These are phyloP conservation scores for Penicillium sp. DNA, from an alignment of 2,329 filamentous ascomycete species.

Conservation along the genomic window DNA sequence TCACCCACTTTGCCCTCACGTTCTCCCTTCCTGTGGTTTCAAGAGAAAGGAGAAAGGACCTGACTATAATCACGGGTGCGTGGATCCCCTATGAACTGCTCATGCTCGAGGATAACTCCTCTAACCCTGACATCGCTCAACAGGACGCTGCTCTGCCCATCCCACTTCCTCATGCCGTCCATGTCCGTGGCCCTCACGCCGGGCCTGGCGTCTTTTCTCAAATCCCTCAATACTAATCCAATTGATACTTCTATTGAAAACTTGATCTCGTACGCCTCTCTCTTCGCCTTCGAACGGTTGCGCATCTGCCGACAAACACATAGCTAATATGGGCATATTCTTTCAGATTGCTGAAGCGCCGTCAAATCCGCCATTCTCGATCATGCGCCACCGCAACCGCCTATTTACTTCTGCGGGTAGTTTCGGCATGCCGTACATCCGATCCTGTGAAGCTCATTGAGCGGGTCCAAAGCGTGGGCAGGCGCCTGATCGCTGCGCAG, in stretches of 20 bases:
- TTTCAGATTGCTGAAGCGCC: slow-evolving; percentile 75
- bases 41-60: not conserved
- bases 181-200: slow-evolving; percentile 60
- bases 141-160: slow-evolving; percentile 6
- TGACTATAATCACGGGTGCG: not conserved
- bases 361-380: slow-evolving; percentile 83
- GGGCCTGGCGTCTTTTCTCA: slow-evolving; percentile 71
- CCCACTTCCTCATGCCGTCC: slow-evolving; percentile 51
- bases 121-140: not conserved
- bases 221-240: slow-evolving; percentile 67
- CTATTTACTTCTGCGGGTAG: slow-evolving; percentile 79
- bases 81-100: not conserved
- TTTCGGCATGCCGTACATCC: slow-evolving; percentile 72
- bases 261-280: slow-evolving; percentile 65
- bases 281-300: slow-evolving; percentile 7
- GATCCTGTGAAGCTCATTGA: slow-evolving; percentile 75
- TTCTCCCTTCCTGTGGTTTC: not conserved
- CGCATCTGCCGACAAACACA: not conserved
- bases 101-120: not conserved
- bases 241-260: slow-evolving; percentile 80
- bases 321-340: slow-evolving; percentile 5
- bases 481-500: slow-evolving; percentile 73
- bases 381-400: slow-evolving; percentile 88
- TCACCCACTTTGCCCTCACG: slow-evolving; percentile 15
- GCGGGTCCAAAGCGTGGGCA: slow-evolving; percentile 73